phyloP scores from a whole-genome alignment of 441 rosid genomes.

The Aquilaria agallochum region DNA sequence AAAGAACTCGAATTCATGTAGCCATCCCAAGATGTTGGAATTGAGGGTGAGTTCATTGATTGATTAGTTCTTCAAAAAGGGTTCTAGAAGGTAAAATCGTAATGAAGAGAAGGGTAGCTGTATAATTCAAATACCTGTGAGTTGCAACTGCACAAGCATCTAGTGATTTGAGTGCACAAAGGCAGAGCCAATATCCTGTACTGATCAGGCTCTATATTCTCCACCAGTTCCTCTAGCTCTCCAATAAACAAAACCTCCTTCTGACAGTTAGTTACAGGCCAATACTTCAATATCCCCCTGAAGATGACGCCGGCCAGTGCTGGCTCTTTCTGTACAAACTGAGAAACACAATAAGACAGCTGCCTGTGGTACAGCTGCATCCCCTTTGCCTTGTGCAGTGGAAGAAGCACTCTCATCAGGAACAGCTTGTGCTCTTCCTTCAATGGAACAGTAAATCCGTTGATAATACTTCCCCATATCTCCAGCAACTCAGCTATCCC shows the following conservation, averaged over 20 bases:
- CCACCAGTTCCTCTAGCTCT: constrained; percentile 55
- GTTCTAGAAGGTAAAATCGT: no score
- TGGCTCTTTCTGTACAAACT: constrained; percentile 64
- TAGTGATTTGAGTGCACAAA: constrained; percentile 35
- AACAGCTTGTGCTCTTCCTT: constrained; percentile 61
- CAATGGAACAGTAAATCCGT: constrained; percentile 53
- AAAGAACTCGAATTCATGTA: no score
- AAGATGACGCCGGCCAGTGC: constrained; percentile 40
- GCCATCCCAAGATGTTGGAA: no score
- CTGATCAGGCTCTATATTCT: constrained; percentile 53
- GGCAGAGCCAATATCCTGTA: constrained; percentile 51
- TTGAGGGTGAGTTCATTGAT: no score
- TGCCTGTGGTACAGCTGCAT: constrained; percentile 43
- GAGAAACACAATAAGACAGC: constrained; percentile 45
- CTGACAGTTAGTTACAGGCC: constrained; percentile 58
- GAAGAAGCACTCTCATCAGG: constrained; percentile 50
- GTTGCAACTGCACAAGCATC: constrained; percentile 50
- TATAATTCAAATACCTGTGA: constrained; percentile 37
- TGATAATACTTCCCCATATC: constrained; percentile 64
- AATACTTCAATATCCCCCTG: constrained; percentile 48
- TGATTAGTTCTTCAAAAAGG: no score
- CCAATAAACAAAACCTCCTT: constrained; percentile 46
- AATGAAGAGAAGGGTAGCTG: no score
- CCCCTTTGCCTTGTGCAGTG: constrained; percentile 49
- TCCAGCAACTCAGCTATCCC: constrained; percentile 51